Base-by-base conservation (phyloP, 1,284 basidiomycete genomes). In the Ustilago tritici region DNA sequence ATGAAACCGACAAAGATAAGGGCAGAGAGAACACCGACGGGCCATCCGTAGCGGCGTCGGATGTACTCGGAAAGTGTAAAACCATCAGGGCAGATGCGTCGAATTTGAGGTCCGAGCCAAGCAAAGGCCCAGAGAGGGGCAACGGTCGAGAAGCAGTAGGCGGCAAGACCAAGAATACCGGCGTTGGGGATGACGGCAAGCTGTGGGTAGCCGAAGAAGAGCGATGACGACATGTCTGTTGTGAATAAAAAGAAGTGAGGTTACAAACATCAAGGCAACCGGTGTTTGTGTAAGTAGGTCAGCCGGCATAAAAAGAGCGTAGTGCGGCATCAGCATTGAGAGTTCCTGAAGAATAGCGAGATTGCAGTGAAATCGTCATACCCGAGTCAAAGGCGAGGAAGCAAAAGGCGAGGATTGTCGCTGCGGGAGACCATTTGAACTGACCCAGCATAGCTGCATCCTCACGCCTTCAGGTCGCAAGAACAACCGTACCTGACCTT, bases 41-140 rank as follows among this genome's bases (percentile, higher is more conserved):
- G 81, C 82, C 79, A 84, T 35, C 85, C 85, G 62, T 79, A 86
- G 34, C 85, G 74, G 23, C 80, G 75, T 31, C 85, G 81, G 15
- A 86, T 82, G 72, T 77, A 86, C 68, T 86, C 83, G 58, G 83
- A 54, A 5, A 86, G 75, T 14, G 85, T 85, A 71, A 86, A 86
- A 36, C 85, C 85, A 40, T 86, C 82, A 5, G 85, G 85, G 63
- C 80, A 85, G 17, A 77, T 40, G 15, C 72, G 75, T 10, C 85
- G 82, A 54, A 86, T 85, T 56, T 75, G 63, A 28, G 84, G 79
- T n/a, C 85, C 85, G n/a, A 86, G 79, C 57, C 71, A 80, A n/a
- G 78, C 84, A 56, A 86, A 86, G 14, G 66, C 68, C 80, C 82
- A 85, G n/a, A 85, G 77, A 3, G 84, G 84, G 7, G 68, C 81